Percentiles rank a stretch among this genome's conserved stretches.
phyloP scores from a whole-genome alignment of 78 protist species.

The Tieghemostelium lacteum region DNA sequence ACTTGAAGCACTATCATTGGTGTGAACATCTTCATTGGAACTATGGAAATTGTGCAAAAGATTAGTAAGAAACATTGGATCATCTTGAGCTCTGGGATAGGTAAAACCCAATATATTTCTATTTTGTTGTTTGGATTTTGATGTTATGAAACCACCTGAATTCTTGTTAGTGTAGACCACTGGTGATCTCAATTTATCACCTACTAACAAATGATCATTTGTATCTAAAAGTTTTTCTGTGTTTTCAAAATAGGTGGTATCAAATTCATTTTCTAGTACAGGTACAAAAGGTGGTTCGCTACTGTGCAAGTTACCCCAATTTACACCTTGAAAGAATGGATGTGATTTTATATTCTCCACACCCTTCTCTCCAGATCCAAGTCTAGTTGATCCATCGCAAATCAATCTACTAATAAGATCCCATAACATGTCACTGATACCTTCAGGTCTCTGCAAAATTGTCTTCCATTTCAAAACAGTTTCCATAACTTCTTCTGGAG shows the following conservation, averaged over 20 bases:
- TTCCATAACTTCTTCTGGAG: constrained; percentile 83
- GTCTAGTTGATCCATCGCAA: constrained; percentile 42
- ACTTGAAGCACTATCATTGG: background rate
- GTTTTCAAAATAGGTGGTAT: constrained; percentile 68
- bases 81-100: constrained; percentile 58
- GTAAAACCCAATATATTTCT: constrained; percentile 72
- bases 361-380: constrained; percentile 79
- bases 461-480: constrained; percentile 78
- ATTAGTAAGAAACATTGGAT: constrained; percentile 45
- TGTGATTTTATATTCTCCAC: constrained; percentile 89
- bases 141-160: constrained; percentile 44
- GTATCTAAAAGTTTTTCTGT: constrained; percentile 1
- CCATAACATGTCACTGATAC: constrained; percentile 3
- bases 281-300: constrained; percentile 82
- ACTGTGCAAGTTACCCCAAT: constrained; percentile 85
- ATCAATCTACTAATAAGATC: constrained; percentile 15
- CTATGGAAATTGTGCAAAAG: background rate
- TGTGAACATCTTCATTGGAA: background rate
- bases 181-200: constrained; percentile 20
- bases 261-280: constrained; percentile 38
- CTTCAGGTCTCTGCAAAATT: constrained; percentile 31
- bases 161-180: constrained; percentile 39
- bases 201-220: background rate
- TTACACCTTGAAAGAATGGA: constrained; percentile 92
- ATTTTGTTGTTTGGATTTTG: constrained; percentile 8